Conservation (phyloP, 331 rosid species). For the Quercus lobata region DNA sequence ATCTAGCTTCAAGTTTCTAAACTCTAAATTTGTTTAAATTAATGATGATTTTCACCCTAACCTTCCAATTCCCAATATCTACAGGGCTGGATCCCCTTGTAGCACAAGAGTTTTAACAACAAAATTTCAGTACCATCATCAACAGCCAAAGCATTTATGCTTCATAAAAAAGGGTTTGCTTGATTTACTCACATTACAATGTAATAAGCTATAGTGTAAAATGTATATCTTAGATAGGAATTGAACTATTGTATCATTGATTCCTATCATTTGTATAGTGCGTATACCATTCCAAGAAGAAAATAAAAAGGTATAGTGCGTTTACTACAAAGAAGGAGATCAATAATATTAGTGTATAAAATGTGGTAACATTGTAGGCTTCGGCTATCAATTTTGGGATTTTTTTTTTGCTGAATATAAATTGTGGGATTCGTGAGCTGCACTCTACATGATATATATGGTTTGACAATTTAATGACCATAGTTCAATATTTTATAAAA, state of each 20-base stretch:
- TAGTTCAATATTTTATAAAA: too few relatives aligned
- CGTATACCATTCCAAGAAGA: too few relatives aligned
- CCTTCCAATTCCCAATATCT: constrained; percentile 4
- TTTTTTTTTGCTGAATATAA: too few relatives aligned
- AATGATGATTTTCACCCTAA: constrained; percentile 3
- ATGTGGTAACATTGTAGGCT: too few relatives aligned
- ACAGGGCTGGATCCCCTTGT: constrained; percentile 87
- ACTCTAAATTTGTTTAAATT: neutral
- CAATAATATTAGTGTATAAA: too few relatives aligned
- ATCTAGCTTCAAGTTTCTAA: neutral
- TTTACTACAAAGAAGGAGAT: too few relatives aligned
- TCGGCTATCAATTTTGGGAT: too few relatives aligned
- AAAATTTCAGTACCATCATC: neutral
- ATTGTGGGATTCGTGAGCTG: too few relatives aligned
- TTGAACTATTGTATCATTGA: neutral
- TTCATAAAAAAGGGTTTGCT: neutral
- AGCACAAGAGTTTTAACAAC: constrained; percentile 20
- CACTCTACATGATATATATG: too few relatives aligned
- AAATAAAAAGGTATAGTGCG: too few relatives aligned
- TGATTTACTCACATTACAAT: neutral
- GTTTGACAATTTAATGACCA: too few relatives aligned
- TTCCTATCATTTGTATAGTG: neutral
- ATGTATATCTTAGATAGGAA: neutral
- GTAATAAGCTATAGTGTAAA: neutral
- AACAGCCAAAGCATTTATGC: neutral